Evolutionary conservation across 2,329 filamentous ascomycete species (phyloP).

Genomic region (Colletotrichum sp.): DNA sequence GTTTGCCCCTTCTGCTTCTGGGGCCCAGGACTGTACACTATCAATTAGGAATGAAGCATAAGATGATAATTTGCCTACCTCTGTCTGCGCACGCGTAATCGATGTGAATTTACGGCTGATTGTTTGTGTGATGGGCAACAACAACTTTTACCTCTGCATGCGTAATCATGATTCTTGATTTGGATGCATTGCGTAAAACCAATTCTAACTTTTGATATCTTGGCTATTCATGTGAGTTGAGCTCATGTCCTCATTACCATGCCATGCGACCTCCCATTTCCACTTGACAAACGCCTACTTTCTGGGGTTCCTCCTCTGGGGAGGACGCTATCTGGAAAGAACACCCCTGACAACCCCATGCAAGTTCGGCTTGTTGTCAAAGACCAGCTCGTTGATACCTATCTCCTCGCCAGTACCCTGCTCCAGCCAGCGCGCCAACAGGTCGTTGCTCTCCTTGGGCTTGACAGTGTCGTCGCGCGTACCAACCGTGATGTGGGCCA

Average conservation of each 20-base stretch:
- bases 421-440: conserved; percentile 78
- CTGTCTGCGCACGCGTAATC: background rate
- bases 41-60: background rate
- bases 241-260: background rate
- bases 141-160: background rate
- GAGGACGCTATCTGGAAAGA: conserved; percentile 44
- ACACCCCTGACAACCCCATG: conserved; percentile 55
- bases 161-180: background rate
- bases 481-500: conserved; percentile 90
- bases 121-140: background rate
- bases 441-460: conserved; percentile 91
- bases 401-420: conserved; percentile 48
- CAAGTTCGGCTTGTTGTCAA: conserved; percentile 54
- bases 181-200: background rate
- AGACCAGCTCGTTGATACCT: conserved; percentile 51
- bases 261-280: background rate
- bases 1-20: background rate
- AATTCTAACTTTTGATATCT: background rate
- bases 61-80: background rate
- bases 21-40: conserved; percentile 14
- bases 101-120: background rate
- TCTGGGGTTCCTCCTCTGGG: background rate
- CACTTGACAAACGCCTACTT: background rate
- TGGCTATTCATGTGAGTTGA: background rate
- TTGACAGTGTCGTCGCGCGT: conserved; percentile 79